Conservation (phyloP, 78 protist species). For the Dictyostelium capitatum region DNA sequence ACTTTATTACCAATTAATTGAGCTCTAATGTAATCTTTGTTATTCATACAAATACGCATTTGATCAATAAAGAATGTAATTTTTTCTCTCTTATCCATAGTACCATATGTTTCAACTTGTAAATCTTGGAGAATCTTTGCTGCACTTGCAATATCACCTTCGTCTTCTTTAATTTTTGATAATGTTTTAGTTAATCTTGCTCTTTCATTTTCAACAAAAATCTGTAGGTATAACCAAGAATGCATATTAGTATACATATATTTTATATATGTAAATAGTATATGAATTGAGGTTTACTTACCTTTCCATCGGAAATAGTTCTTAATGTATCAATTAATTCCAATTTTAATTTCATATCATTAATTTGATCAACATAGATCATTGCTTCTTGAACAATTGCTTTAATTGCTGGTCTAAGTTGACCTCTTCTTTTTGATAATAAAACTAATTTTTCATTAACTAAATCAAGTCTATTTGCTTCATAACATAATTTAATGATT, state of each 20-base stretch:
- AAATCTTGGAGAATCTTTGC: slow-evolving; percentile 86
- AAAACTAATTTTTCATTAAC: slow-evolving; percentile 70
- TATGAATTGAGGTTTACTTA: neutral
- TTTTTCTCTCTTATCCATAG: slow-evolving; percentile 91
- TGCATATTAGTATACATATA: neutral
- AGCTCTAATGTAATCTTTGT: slow-evolving; percentile 84
- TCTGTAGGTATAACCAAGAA: slow-evolving; percentile 36
- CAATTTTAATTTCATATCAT: slow-evolving; percentile 55
- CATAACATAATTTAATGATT: slow-evolving; percentile 75
- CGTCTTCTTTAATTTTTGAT: slow-evolving; percentile 84
- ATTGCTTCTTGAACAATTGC: slow-evolving; percentile 81
- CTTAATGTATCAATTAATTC: slow-evolving; percentile 79
- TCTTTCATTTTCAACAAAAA: slow-evolving; percentile 92
- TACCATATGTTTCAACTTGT: slow-evolving; percentile 92
- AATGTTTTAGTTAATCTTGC: slow-evolving; percentile 86
- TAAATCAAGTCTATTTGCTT: slow-evolving; percentile 48
- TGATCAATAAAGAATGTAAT: slow-evolving; percentile 90
- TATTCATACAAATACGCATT: slow-evolving; percentile 87
- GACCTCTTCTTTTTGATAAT: slow-evolving; percentile 86
- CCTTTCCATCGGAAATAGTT: slow-evolving; percentile 87
- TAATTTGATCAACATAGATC: slow-evolving; percentile 58
- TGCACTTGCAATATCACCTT: slow-evolving; percentile 87
- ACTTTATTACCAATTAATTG: slow-evolving; percentile 83
- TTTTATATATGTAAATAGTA: too few relatives aligned
- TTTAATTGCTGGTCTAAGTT: slow-evolving; percentile 76